Conservation (phyloP, 2,329 filamentous ascomycete species). For the Claviceps quebecensis region DNA sequence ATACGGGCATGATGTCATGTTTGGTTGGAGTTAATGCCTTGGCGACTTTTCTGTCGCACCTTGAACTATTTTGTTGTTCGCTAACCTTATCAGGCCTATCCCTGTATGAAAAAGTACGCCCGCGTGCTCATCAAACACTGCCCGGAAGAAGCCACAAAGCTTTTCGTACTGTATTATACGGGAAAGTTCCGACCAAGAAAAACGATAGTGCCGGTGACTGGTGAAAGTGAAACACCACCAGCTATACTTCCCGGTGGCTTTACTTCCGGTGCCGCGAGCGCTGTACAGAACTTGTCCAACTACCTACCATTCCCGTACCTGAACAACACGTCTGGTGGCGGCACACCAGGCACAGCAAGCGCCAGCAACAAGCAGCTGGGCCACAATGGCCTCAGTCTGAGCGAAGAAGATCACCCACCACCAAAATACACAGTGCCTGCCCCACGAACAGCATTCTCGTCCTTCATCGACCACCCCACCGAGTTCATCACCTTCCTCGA, state of each 20-base stretch:
- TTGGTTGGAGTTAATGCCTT: too few relatives aligned
- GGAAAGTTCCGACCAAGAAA: conserved; percentile 65
- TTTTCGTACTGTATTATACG: conserved; percentile 94
- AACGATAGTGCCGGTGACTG: conserved; percentile 21
- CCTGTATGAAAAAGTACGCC: conserved; percentile 89
- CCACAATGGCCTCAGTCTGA: conserved; percentile 37
- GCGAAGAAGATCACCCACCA: conserved; percentile 30
- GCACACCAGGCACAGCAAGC: conserved; percentile 37
- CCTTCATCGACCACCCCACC: conserved; percentile 85
- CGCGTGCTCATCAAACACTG: conserved; percentile 81
- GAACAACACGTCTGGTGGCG: conserved; percentile 39
- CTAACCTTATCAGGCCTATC: conserved; percentile 48
- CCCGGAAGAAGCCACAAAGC: conserved; percentile 62
- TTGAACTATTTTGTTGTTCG: too few relatives aligned
- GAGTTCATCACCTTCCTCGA: conserved; percentile 90
- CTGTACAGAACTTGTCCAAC: conserved; percentile 74
- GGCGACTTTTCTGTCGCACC: too few relatives aligned
- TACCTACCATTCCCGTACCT: conserved; percentile 78
- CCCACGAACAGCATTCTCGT: conserved; percentile 83
- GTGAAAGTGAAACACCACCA: conserved; percentile 22
- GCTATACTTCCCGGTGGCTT: conserved; percentile 26
- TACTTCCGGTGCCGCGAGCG: conserved; percentile 49
- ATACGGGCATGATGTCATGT: too few relatives aligned
- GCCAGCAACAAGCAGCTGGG: conserved; percentile 32
- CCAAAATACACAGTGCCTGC: conserved; percentile 64